Conservation (phyloP, 805 yeast genomes). For the Ogataea neopini region DNA sequence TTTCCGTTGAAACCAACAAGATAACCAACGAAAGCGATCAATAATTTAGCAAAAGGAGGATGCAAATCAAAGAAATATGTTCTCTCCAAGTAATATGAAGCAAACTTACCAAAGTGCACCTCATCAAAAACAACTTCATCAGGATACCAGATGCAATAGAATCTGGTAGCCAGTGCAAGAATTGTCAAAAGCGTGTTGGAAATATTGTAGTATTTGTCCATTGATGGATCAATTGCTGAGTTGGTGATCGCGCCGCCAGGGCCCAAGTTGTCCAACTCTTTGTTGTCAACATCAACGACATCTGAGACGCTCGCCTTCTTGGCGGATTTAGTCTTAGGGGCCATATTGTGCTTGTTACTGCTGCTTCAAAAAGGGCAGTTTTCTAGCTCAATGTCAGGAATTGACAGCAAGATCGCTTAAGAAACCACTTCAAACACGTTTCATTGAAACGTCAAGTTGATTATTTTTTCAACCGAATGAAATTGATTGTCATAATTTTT, state of each 20-base stretch:
- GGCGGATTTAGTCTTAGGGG: slow-evolving; percentile 21
- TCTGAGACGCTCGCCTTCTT: slow-evolving; percentile 15
- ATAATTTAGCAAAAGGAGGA: slow-evolving; percentile 95
- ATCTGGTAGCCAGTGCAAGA: slow-evolving; percentile 53
- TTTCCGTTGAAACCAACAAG: slow-evolving; percentile 87
- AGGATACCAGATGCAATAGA: slow-evolving; percentile 62
- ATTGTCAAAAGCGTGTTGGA: slow-evolving; percentile 42
- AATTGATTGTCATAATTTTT: not conserved
- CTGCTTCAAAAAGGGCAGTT: not conserved
- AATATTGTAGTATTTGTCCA: slow-evolving; percentile 33
- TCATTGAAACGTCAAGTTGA: not conserved
- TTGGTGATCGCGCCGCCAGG: slow-evolving; percentile 9
- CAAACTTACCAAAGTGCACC: slow-evolving; percentile 85
- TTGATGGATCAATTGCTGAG: slow-evolving; percentile 24
- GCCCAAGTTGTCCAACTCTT: slow-evolving; percentile 1
- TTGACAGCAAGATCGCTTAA: not conserved
- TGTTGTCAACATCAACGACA: not conserved
- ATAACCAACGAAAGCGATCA: slow-evolving; percentile 89
- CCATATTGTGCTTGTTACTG: slow-evolving; percentile 17
- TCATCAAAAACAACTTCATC: slow-evolving; percentile 82
- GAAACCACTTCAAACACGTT: slow-evolving; percentile 1
- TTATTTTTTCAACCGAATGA: not conserved
- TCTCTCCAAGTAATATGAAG: slow-evolving; percentile 81
- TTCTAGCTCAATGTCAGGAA: not conserved
- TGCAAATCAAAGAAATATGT: slow-evolving; percentile 95